A percentile compares a stretch with the other conserved stretches of the same genome.
phyloP scores from a whole-genome alignment of 345 rosid species.

The Arabis hirsuta region DNA sequence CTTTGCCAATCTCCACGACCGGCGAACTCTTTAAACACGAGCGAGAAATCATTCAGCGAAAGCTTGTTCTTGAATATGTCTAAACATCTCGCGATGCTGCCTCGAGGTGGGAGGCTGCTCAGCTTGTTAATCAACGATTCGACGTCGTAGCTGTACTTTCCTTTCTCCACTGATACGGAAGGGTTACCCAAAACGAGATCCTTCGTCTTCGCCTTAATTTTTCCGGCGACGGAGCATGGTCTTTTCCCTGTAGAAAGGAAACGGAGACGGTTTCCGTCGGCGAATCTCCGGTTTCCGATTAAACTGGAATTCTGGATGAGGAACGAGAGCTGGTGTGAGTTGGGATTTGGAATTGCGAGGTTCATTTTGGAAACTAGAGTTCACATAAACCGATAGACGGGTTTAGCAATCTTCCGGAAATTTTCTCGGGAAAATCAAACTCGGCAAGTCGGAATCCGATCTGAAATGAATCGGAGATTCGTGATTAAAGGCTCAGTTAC shows the following conservation, averaged over 20 bases:
- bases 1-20: conserved; percentile 96
- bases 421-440: conserved; percentile 25
- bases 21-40: conserved; percentile 93
- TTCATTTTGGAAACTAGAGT: conserved; percentile 36
- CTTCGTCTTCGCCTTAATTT: conserved; percentile 57
- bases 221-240: conserved; percentile 33
- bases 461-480: conserved; percentile 1
- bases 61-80: conserved; percentile 91
- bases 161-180: conserved; percentile 78
- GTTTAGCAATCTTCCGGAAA: conserved; percentile 4
- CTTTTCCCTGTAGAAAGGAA: conserved; percentile 44
- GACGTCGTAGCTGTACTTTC: conserved; percentile 93
- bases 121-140: conserved; percentile 95
- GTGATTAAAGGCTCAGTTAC: background rate
- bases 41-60: conserved; percentile 82
- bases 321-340: conserved; percentile 44
- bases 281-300: conserved; percentile 40
- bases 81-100: conserved; percentile 89
- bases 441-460: conserved; percentile 5
- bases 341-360: conserved; percentile 45
- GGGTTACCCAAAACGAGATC: conserved; percentile 80
- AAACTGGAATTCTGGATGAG: conserved; percentile 37
- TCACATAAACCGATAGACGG: conserved; percentile 32
- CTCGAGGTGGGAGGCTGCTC: conserved; percentile 97
- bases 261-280: conserved; percentile 38